Conservation (phyloP, 495 filamentous ascomycete genomes). For the Neurospora sublineolata region DNA sequence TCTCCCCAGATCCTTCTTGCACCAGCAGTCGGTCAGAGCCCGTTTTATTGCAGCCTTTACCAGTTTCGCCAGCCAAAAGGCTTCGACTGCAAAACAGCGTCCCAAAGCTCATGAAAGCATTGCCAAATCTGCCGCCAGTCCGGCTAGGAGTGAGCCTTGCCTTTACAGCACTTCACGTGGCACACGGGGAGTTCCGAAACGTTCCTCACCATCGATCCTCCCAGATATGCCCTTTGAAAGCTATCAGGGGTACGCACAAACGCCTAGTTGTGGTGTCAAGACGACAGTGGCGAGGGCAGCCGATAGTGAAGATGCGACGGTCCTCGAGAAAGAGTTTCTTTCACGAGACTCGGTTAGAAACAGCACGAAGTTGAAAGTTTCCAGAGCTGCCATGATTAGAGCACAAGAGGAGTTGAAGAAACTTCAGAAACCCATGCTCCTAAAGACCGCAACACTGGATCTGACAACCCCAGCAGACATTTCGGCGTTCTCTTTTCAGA, state of each 20-base stretch:
- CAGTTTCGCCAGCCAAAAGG: constrained; percentile 34
- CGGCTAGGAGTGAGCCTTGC: constrained; percentile 5
- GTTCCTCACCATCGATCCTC: not conserved
- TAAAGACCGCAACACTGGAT: not conserved
- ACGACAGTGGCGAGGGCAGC: not conserved
- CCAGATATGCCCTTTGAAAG: not conserved
- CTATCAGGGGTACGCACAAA: not conserved
- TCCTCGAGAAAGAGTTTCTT: not conserved
- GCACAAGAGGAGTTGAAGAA: not conserved
- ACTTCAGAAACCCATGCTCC: not conserved
- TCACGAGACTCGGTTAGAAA: not conserved
- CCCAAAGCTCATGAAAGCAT: constrained; percentile 39
- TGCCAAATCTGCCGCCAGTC: constrained; percentile 29
- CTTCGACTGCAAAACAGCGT: constrained; percentile 39
- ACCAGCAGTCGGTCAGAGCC: not conserved
- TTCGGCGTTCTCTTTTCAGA: not conserved
- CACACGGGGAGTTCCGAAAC: not conserved
- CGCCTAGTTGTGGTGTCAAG: not conserved
- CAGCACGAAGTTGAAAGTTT: constrained; percentile 15
- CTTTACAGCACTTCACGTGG: not conserved
- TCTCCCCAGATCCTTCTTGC: not conserved
- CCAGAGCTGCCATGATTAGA: constrained; percentile 15
- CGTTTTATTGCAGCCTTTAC: constrained; percentile 32
- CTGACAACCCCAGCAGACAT: not conserved
- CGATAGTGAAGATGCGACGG: not conserved